Conservation (phyloP, 2,329 filamentous ascomycete genomes). For the Trichoderma asperellum region DNA sequence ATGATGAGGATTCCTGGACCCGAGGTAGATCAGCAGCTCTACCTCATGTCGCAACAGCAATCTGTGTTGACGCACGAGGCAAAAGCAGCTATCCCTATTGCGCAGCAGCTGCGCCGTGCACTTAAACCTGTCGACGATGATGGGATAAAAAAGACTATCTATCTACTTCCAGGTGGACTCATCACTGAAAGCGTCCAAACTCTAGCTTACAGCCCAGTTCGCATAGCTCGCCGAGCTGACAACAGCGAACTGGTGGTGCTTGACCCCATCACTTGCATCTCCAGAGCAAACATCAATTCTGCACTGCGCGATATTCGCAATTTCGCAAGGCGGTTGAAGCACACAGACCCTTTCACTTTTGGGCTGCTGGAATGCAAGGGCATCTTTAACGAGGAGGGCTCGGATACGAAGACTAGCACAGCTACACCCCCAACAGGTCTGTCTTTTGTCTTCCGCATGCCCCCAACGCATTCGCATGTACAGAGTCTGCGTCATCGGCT, state of each 20-base stretch:
- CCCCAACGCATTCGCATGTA: not conserved
- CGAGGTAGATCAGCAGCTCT: constrained; percentile 25
- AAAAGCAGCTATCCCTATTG: not conserved
- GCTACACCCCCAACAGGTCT: not conserved
- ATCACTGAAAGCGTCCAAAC: not conserved
- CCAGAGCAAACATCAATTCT: not conserved
- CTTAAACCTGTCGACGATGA: not conserved
- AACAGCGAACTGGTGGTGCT: not conserved
- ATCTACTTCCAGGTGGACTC: not conserved
- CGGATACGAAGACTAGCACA: not conserved
- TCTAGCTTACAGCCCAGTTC: constrained; percentile 7
- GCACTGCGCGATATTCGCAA: constrained; percentile 13
- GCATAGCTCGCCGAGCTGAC: constrained; percentile 2
- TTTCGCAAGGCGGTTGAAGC: constrained; percentile 6
- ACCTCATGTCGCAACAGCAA: constrained; percentile 9
- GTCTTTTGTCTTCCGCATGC: constrained; percentile 8
- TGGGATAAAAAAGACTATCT: not conserved
- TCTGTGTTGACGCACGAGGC: not conserved
- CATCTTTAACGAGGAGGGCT: not conserved
- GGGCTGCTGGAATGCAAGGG: constrained; percentile 15
- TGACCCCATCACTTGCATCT: not conserved
- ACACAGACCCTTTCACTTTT: constrained; percentile 15
- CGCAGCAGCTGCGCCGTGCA: not conserved
- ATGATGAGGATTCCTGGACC: constrained; percentile 27
- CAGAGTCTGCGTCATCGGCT: constrained; percentile 11